Evolutionary conservation across 179 eudicot genomes (phyloP).

Genomic region (Actinidia arguta): DNA sequence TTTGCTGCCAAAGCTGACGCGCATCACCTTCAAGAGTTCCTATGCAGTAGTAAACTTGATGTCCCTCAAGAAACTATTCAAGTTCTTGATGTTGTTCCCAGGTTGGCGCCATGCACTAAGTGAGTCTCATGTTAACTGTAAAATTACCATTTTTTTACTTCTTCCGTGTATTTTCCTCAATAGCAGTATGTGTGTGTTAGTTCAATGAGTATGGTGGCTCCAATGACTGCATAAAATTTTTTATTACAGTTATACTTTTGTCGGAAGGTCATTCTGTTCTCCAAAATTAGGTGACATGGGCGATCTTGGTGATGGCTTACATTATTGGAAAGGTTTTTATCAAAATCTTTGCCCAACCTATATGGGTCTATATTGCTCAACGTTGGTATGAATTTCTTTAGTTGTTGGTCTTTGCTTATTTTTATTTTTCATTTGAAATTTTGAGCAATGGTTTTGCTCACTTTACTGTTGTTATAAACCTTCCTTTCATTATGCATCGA

Average conservation of each 20-base stretch:
- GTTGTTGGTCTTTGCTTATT: too few relatives aligned
- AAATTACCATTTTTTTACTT: too few relatives aligned
- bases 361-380: slow-evolving; percentile 85
- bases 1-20: slow-evolving; percentile 55
- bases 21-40: slow-evolving; percentile 50
- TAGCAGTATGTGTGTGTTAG: neutral
- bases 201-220: neutral
- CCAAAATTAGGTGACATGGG: slow-evolving; percentile 38
- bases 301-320: slow-evolving; percentile 59
- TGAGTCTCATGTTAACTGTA: slow-evolving; percentile 5
- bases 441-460: neutral
- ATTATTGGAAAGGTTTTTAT: slow-evolving; percentile 79
- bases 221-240: neutral
- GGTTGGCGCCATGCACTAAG: slow-evolving; percentile 52
- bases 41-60: slow-evolving; percentile 46
- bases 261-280: too few relatives aligned
- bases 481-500: neutral
- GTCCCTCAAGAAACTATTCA: slow-evolving; percentile 75
- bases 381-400: slow-evolving; percentile 48
- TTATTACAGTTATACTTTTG: slow-evolving; percentile 43
- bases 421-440: neutral
- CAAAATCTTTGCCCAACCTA: slow-evolving; percentile 91
- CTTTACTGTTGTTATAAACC: neutral
- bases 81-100: slow-evolving; percentile 79
- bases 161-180: neutral